Percentiles rank a stretch among this genome's conserved stretches.
Evolutionary conservation across 257 asterid genomes (phyloP).

Genomic region (Solanum gandarillasii): DNA sequence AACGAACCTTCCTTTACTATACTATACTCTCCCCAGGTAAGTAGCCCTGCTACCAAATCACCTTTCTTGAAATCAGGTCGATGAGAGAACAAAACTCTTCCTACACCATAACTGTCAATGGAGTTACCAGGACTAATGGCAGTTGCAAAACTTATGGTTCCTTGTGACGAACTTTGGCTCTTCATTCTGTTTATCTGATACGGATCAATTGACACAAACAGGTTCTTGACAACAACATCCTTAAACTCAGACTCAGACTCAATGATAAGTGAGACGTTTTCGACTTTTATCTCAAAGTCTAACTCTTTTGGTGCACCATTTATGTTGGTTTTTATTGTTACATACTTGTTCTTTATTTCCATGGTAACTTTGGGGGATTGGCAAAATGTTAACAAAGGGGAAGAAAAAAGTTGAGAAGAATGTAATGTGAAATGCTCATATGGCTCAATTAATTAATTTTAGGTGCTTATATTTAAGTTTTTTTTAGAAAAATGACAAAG

Average conservation of each 20-base stretch:
- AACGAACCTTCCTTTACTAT: slow-evolving; percentile 27
- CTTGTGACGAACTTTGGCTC: slow-evolving; percentile 32
- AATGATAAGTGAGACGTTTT: not conserved
- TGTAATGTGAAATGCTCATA: not conserved
- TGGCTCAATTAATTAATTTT: not conserved
- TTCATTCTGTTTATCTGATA: slow-evolving; percentile 66
- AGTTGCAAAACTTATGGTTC: slow-evolving; percentile 17
- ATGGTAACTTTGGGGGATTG: not conserved
- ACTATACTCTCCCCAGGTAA: slow-evolving; percentile 75
- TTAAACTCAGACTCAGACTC: slow-evolving; percentile 7
- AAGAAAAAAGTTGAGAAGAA: not conserved
- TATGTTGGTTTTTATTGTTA: slow-evolving; percentile 9
- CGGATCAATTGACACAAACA: slow-evolving; percentile 58
- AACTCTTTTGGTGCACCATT: slow-evolving; percentile 24
- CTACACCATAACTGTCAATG: slow-evolving; percentile 55
- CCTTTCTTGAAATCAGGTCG: slow-evolving; percentile 30
- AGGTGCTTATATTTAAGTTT: not conserved
- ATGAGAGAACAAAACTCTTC: slow-evolving; percentile 53
- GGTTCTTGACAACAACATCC: slow-evolving; percentile 33
- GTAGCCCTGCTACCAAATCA: slow-evolving; percentile 57
- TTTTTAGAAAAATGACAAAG: not conserved
- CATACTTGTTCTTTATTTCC: slow-evolving; percentile 13
- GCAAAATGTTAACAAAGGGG: not conserved
- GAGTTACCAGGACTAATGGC: slow-evolving; percentile 38
- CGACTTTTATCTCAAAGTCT: slow-evolving; percentile 21